Percentiles rank a stretch among this genome's conserved stretches.
Conservation (phyloP, 2,329 filamentous ascomycete species). For the Tolypocladium ovalisporum region DNA sequence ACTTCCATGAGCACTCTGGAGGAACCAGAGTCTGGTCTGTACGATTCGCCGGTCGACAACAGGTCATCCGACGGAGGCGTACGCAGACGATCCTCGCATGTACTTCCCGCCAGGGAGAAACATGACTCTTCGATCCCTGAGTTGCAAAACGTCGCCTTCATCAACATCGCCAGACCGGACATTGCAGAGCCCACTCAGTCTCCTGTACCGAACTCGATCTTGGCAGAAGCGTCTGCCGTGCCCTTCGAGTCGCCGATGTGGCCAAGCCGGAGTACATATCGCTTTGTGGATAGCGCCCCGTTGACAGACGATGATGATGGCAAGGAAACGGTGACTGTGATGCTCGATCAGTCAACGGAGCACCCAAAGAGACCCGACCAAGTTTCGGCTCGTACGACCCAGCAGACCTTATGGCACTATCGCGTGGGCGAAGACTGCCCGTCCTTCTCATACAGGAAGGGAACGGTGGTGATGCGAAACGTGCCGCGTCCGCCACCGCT, state of each 20-base stretch:
- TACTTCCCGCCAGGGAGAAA: conserved; percentile 26
- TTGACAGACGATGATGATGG: conserved; percentile 13
- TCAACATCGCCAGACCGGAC: not conserved
- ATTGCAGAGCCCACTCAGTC: not conserved
- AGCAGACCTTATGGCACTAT: conserved; percentile 34
- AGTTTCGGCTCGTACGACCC: conserved; percentile 5
- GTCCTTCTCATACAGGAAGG: conserved; percentile 44
- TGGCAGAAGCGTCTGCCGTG: not conserved
- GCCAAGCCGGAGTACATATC: not conserved
- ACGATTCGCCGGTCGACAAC: conserved; percentile 2
- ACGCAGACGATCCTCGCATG: conserved; percentile 38
- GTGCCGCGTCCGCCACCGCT: conserved; percentile 47
- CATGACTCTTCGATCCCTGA: not conserved
- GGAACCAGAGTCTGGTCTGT: conserved; percentile 2
- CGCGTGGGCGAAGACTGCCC: conserved; percentile 48
- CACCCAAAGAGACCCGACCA: conserved; percentile 5
- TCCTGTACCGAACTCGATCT: not conserved
- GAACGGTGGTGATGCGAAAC: conserved; percentile 33
- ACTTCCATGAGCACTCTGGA: conserved; percentile 9
- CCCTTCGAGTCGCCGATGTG: not conserved
- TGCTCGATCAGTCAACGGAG: conserved; percentile 26
- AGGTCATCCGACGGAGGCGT: conserved; percentile 13
- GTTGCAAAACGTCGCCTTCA: too few species aligned
- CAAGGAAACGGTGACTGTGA: conserved; percentile 29
- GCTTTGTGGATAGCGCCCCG: not conserved